Conservation (phyloP, 345 rosid genomes). For the Bruguiera gymnorhiza region DNA sequence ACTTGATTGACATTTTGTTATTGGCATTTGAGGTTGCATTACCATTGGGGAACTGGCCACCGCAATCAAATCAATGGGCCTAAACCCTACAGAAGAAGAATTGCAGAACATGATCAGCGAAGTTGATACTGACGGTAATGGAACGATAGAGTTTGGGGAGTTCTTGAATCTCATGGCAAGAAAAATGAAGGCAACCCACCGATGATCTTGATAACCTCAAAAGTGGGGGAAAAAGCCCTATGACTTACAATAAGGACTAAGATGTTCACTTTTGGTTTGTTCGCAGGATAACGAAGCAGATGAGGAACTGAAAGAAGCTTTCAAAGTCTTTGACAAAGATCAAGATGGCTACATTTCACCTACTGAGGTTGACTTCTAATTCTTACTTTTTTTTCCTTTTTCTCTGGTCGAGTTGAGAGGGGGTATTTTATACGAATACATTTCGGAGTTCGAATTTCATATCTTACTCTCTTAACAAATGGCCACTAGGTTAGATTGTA, state of each 20-base stretch:
- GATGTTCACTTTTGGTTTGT: too few relatives aligned
- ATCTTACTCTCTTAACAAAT: too few relatives aligned
- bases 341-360: constrained; percentile 24
- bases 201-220: too few relatives aligned
- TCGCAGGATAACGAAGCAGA: constrained; percentile 19
- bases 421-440: too few relatives aligned
- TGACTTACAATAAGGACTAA: too few relatives aligned
- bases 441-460: too few relatives aligned
- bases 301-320: constrained; percentile 22
- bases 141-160: constrained; percentile 62
- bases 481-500: too few relatives aligned
- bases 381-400: too few relatives aligned
- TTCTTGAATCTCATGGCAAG: constrained; percentile 67
- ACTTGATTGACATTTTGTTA: background rate
- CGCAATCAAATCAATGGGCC: constrained; percentile 49
- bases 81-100: constrained; percentile 61
- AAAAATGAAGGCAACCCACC: constrained; percentile 52
- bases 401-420: too few relatives aligned
- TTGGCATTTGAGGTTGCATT: constrained; percentile 46
- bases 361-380: constrained; percentile 5
- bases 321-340: constrained; percentile 26
- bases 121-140: constrained; percentile 54
- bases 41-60: constrained; percentile 52
- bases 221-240: too few relatives aligned
- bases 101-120: constrained; percentile 56